Conservation (phyloP, 1,284 basidiomycete genomes). For the Xanthoconium separans region DNA sequence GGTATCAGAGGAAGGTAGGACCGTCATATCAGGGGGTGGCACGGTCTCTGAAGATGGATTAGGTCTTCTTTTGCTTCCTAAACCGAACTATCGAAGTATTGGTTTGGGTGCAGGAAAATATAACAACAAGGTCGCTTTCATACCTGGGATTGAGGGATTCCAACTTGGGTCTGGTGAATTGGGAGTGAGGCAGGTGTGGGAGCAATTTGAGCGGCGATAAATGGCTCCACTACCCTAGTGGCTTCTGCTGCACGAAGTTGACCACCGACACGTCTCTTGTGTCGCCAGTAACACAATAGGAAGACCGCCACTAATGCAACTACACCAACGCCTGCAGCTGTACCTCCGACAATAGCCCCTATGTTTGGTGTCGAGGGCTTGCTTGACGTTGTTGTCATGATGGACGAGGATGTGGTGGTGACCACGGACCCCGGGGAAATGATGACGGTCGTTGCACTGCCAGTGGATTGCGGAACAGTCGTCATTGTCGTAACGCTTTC, state of each 20-base stretch:
- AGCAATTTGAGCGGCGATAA: not conserved
- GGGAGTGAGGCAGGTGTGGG: not conserved
- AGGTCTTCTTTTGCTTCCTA: not conserved
- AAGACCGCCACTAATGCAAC: not conserved
- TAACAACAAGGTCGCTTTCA: not conserved
- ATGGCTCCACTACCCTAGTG: not conserved
- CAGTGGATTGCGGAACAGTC: no score
- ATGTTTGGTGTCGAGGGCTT: not conserved
- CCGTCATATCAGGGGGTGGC: not conserved
- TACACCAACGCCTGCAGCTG: conserved; percentile 1
- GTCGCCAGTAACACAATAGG: conserved; percentile 4
- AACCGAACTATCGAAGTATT: not conserved
- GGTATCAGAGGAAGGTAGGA: not conserved
- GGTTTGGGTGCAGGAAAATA: not conserved
- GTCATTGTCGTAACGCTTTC: not conserved
- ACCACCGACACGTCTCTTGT: not conserved
- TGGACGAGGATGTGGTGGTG: no score
- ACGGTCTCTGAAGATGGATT: not conserved
- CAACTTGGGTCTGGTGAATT: not conserved
- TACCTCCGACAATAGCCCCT: conserved; percentile 11
- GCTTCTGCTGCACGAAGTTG: not conserved
- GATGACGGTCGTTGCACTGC: no score
- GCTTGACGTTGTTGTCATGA: not conserved
- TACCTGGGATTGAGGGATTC: not conserved
- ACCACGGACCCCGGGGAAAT: no score